Evolutionary conservation across 1,139 yeast species (phyloP), one percentile per base, ranked within the genome.

Genomic region (Pichia sp.): DNA sequence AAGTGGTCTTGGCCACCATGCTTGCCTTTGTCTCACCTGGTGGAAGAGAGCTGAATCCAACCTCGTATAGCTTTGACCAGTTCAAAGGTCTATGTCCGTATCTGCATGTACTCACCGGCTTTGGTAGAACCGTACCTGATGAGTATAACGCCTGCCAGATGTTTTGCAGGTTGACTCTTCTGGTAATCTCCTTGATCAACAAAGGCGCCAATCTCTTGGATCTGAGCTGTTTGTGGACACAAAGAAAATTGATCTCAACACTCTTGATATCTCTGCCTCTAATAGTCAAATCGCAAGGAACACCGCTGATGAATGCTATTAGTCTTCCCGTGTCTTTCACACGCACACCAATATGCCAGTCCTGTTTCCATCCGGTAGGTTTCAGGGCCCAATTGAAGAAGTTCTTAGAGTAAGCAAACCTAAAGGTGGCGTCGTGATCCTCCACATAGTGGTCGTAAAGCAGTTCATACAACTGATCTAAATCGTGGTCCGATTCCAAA

Each of bases 111-210:
- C 96, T 76, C 8, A 93, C 80, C 0, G 99, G 99, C 26, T 93
- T 85, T 19, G 99, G 99, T 58, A 93, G 77, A 5, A 90, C 84
- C 6, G 85, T 81, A 7, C 99, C 99, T 0, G 95, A 97, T 11
- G 99, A 92, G 70, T 90, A 90, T 58, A 95, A 77, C 0, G 99
- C 99, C 70, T 93, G 98, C 97, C 98, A 93, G 57, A 92, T 87
- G 56, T 88, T 81, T 49, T 78, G 78, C 60, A 80, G 78, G 71
- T 95, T 93, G 61, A 93, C 95, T 63, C 98, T 80, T 68, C 99
- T 81, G 4, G 99, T 93, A 61, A 93, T 88, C 71, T 93, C 99
- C 65, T 88, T 87, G 70, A 93, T 93, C 67, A 93, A 76, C 15
- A 93, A 87, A 0, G 99, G 99, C 0, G 99, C 92, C 67, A 93